Conservation (phyloP, 345 rosid genomes). For the Corchorus capsularis region DNA sequence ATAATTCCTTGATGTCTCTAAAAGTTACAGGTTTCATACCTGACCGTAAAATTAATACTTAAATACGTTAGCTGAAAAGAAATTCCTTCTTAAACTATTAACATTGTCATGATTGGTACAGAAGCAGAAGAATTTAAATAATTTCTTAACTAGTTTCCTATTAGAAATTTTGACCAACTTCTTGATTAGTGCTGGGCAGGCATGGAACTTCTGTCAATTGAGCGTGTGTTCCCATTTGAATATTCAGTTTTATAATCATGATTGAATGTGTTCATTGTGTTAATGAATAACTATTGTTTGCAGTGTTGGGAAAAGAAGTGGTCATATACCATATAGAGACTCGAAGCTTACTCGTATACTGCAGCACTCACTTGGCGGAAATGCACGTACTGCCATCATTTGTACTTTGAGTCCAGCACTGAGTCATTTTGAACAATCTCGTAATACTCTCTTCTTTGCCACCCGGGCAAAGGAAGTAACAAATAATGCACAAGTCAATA, state of each 20-base stretch:
- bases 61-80: not conserved
- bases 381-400: slow-evolving; percentile 98
- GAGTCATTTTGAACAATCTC: slow-evolving; percentile 92
- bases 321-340: slow-evolving; percentile 95
- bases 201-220: not conserved
- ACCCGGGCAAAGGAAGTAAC: slow-evolving; percentile 99
- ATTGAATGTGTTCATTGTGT: slow-evolving; percentile 7
- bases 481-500: slow-evolving; percentile 94
- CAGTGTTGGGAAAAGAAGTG: slow-evolving; percentile 94
- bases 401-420: slow-evolving; percentile 95
- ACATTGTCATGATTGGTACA: not conserved
- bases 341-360: slow-evolving; percentile 97
- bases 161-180: not conserved
- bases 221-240: not conserved
- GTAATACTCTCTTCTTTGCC: slow-evolving; percentile 93
- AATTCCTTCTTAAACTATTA: not conserved
- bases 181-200: not conserved
- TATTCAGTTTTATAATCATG: not conserved
- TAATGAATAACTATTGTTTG: slow-evolving; percentile 18
- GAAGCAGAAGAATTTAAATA: not conserved
- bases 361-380: slow-evolving; percentile 99
- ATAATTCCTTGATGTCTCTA: not conserved
- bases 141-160: not conserved
- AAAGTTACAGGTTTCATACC: not conserved
- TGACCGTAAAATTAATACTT: not conserved